Base-by-base conservation (phyloP, 306 rosid genomes). In the Cicer pinnatifidum region DNA sequence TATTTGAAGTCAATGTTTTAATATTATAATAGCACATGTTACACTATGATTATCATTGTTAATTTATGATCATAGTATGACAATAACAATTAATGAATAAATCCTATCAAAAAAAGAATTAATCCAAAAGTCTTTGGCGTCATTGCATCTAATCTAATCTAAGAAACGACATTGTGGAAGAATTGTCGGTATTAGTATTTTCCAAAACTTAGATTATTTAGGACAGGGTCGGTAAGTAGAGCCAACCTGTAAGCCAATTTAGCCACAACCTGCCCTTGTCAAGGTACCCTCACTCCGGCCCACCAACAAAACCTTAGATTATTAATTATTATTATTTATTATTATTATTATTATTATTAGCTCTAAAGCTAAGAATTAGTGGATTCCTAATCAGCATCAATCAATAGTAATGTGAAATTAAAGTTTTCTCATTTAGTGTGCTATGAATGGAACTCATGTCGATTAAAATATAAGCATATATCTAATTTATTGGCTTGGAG, bases 331-430 rank as follows among this genome's bases (percentile, higher is more conserved):
- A 20, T 1, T 1, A 20, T 20, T 20, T 20, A 20, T 20, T 20
- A 20, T 20, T 17, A 19, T 1, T 1, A 19, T 19, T 19, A 19
- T 19, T 19, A 19, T 19, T 11, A 54, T 44, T 57, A 83, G 54
- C 46, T 61, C 6, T 6, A 75, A 84, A 70, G 75, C 63, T 43
- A 78, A 62, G 73, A 57, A 79, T 76, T 64, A 58, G 79, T 82
- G 83, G 89, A 76, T 69, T 64, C 72, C 77, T 83, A 73, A 83
- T 81, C 85, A 83, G 8, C 81, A 76, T 72, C 45, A 57, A 76
- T 72, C 45, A 57, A 73, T 6, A 76, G 23, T 61, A 33, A 59
- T 45, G 56, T 74, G 59, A 1, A 58, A 64, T 52, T 51, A 64
- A 45, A 45, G 28, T 73, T 35, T 60, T 38, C 7, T 57, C 37